These are phyloP conservation scores for Pseudocercospora fuligena DNA, from an alignment of 2,329 filamentous ascomycete genomes.

Conservation along the genomic window DNA sequence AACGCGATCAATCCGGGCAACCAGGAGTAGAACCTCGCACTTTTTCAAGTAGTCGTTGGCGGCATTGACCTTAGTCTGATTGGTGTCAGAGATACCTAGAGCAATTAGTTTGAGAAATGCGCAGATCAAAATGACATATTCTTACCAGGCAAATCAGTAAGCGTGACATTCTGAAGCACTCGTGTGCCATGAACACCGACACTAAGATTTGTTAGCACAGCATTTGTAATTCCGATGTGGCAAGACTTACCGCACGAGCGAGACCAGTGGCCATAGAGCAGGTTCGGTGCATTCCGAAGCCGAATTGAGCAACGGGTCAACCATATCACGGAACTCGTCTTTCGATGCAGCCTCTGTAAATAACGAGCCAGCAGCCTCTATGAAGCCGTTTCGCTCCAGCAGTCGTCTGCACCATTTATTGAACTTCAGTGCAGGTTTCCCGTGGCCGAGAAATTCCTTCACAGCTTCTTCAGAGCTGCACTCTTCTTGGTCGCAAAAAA, in stretches of 20 bases:
- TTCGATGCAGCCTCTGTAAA: not conserved
- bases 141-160: constrained; percentile 29
- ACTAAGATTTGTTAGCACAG: constrained; percentile 2
- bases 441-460: no score
- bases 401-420: no score
- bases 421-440: no score
- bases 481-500: no score
- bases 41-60: constrained; percentile 2
- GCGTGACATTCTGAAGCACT: constrained; percentile 12
- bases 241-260: constrained; percentile 8
- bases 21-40: constrained; percentile 25
- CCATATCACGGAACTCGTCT: not conserved
- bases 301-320: constrained; percentile 14
- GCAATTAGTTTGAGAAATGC: not conserved
- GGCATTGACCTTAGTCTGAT: constrained; percentile 16
- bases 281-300: constrained; percentile 2
- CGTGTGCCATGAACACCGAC: constrained; percentile 16
- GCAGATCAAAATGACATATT: not conserved
- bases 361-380: not conserved
- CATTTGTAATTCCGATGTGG: not conserved
- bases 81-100: constrained; percentile 24
- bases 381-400: no score
- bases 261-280: constrained; percentile 24
- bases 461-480: no score
- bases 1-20: constrained; percentile 15